A percentile compares a stretch with the other conserved stretches of the same genome.
phyloP scores from a whole-genome alignment of 2,329 filamentous ascomycete genomes.

The Dryadomyces quercus-mongolicae region DNA sequence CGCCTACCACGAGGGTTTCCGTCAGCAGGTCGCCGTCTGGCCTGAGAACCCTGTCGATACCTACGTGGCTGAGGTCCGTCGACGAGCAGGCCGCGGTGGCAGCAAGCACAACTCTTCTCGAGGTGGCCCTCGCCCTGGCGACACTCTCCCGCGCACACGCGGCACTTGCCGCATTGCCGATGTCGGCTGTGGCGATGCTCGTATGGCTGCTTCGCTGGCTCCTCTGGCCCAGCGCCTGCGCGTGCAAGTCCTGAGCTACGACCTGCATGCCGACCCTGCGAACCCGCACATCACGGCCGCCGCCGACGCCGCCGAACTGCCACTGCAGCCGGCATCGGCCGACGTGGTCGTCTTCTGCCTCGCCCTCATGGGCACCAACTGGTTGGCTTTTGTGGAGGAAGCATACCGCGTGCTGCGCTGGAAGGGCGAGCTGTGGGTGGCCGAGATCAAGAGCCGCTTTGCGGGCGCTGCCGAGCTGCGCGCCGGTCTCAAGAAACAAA shows the following conservation, averaged over 20 bases:
- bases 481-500: slow-evolving; percentile 15
- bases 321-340: slow-evolving; percentile 59
- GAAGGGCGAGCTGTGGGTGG: slow-evolving; percentile 94
- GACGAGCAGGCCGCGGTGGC: slow-evolving; percentile 36
- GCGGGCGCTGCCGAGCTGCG: slow-evolving; percentile 26
- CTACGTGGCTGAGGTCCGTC: slow-evolving; percentile 62
- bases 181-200: slow-evolving; percentile 85
- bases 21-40: slow-evolving; percentile 90
- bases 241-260: slow-evolving; percentile 70
- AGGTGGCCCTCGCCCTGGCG: slow-evolving; percentile 7
- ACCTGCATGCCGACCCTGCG: slow-evolving; percentile 47
- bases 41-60: slow-evolving; percentile 90
- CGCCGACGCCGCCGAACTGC: slow-evolving; percentile 79
- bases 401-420: slow-evolving; percentile 83
- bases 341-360: slow-evolving; percentile 93
- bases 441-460: slow-evolving; percentile 93
- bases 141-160: slow-evolving; percentile 57
- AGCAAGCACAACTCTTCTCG: background rate
- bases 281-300: slow-evolving; percentile 67
- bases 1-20: slow-evolving; percentile 94
- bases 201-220: slow-evolving; percentile 59
- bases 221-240: slow-evolving; percentile 52
- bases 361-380: slow-evolving; percentile 97
- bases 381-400: slow-evolving; percentile 93
- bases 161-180: slow-evolving; percentile 74